Percentiles rank a stretch among this genome's conserved stretches.
Evolutionary conservation across 495 filamentous ascomycete genomes (phyloP).

Genomic region (Hypoxylon crocopeplum): DNA sequence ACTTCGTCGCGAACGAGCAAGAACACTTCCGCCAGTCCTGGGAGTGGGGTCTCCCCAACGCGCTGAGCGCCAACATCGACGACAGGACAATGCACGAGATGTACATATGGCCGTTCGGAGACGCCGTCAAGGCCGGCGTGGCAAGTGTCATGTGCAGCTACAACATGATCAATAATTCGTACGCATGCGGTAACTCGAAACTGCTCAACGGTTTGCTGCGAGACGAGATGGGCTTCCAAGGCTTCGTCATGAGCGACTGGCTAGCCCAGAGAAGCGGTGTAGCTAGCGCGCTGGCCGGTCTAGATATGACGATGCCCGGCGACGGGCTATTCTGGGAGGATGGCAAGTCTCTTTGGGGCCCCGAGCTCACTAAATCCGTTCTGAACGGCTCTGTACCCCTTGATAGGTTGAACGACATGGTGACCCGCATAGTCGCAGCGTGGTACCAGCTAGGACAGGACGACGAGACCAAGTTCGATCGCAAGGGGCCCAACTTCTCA

Average conservation of each 20-base stretch:
- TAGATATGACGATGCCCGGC: slow-evolving; percentile 97
- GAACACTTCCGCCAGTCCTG: slow-evolving; percentile 78
- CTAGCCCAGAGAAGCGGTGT: slow-evolving; percentile 86
- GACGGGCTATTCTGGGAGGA: slow-evolving; percentile 81
- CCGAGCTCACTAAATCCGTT: slow-evolving; percentile 74
- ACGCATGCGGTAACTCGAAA: slow-evolving; percentile 91
- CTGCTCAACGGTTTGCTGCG: slow-evolving; percentile 91
- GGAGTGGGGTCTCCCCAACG: slow-evolving; percentile 78
- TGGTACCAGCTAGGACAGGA: slow-evolving; percentile 95
- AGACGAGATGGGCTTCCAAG: slow-evolving; percentile 93
- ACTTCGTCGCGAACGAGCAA: slow-evolving; percentile 84
- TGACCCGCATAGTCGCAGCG: slow-evolving; percentile 83
- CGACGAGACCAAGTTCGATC: slow-evolving; percentile 66
- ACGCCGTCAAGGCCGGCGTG: slow-evolving; percentile 85
- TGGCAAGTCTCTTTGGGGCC: slow-evolving; percentile 82
- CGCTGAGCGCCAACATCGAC: slow-evolving; percentile 81
- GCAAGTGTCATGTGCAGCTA: slow-evolving; percentile 89
- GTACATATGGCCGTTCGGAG: slow-evolving; percentile 90
- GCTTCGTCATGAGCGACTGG: slow-evolving; percentile 94
- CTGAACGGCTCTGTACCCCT: slow-evolving; percentile 86
- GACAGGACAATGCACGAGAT: slow-evolving; percentile 84
- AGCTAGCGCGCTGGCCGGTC: slow-evolving; percentile 76
- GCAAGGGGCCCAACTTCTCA: slow-evolving; percentile 85
- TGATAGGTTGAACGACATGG: slow-evolving; percentile 91
- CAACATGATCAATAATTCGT: slow-evolving; percentile 89